Evolutionary conservation across 345 rosid species (phyloP).

Genomic region (Excoecaria cochinchinensis): DNA sequence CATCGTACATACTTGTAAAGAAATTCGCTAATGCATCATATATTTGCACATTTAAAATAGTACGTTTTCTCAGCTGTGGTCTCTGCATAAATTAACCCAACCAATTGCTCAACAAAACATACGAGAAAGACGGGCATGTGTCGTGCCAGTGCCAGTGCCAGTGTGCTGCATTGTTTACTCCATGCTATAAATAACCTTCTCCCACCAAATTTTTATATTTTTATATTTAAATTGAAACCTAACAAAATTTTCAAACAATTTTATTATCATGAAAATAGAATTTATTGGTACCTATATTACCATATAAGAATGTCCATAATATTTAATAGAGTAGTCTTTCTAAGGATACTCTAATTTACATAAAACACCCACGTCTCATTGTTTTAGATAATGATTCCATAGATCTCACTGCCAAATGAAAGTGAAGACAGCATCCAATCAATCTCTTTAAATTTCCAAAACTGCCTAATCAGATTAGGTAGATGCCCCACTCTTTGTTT

Average conservation of each 20-base stretch:
- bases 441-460: neutral
- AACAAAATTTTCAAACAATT: too few species aligned
- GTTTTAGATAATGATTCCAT: constrained; percentile 6
- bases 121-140: neutral
- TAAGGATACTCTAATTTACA: too few species aligned
- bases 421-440: neutral
- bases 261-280: too few species aligned
- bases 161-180: neutral
- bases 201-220: too few species aligned
- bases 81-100: neutral
- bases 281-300: too few species aligned
- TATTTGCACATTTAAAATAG: too few species aligned
- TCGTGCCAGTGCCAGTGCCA: neutral
- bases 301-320: too few species aligned
- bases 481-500: neutral
- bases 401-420: constrained; percentile 4
- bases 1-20: neutral
- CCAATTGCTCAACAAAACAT: neutral
- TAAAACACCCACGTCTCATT: constrained; percentile 2
- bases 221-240: too few species aligned
- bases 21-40: neutral
- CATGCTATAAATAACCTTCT: neutral
- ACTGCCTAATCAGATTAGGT: neutral
- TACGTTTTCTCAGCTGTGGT: neutral
- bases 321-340: too few species aligned